Conservation (phyloP, 2,329 filamentous ascomycete species). For the Metarhizium guizhouense region DNA sequence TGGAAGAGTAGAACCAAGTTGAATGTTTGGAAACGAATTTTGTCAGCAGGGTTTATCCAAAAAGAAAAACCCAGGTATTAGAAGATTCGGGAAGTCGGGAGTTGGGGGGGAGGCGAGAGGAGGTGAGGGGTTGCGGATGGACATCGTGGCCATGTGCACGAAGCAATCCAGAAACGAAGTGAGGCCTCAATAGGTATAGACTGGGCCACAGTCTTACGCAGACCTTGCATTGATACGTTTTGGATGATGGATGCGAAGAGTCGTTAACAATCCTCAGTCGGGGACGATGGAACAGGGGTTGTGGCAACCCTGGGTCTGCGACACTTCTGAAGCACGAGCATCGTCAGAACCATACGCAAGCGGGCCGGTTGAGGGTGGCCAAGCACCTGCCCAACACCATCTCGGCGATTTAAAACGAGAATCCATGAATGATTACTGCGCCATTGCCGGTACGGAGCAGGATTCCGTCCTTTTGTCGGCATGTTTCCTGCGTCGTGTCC, state of each 20-base stretch:
- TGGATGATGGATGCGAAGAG: background rate
- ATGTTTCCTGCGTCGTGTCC: background rate
- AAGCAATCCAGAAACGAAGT: background rate
- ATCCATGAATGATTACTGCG: background rate
- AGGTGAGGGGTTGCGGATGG: too few relatives aligned
- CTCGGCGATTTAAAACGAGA: background rate
- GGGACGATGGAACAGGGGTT: slow-evolving; percentile 13
- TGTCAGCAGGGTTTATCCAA: too few relatives aligned
- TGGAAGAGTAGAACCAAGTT: background rate
- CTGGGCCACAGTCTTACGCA: background rate
- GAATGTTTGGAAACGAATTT: background rate
- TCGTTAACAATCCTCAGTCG: background rate
- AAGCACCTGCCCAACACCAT: background rate
- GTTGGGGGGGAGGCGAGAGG: too few relatives aligned
- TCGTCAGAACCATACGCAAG: slow-evolving; percentile 7
- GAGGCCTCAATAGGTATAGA: background rate
- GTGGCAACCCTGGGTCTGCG: slow-evolving; percentile 31
- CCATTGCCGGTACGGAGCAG: background rate
- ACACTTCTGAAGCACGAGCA: slow-evolving; percentile 36
- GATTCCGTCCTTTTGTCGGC: background rate
- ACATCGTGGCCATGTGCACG: background rate
- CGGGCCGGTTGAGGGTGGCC: background rate
- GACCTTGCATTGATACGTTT: background rate
- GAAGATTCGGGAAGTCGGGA: background rate
- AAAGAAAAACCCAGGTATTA: background rate